A percentile compares a stretch with the other conserved stretches of the same genome.
phyloP scores from a whole-genome alignment of 2,329 filamentous ascomycete species.

The Sphaerostilbella broomeana region DNA sequence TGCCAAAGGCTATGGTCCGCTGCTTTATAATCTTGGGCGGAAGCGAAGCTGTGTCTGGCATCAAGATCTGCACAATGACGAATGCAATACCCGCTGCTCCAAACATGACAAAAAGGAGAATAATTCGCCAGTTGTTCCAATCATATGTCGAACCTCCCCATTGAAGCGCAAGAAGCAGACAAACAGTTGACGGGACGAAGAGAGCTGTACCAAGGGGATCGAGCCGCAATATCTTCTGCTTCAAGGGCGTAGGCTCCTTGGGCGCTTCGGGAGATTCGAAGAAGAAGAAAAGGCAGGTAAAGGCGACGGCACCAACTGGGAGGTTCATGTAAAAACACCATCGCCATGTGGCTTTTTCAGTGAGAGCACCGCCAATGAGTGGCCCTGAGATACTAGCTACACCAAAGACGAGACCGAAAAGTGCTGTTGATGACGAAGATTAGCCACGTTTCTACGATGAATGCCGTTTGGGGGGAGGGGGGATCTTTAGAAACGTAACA shows the following conservation, averaged over 20 bases:
- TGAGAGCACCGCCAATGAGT: constrained; percentile 48
- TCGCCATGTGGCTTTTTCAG: constrained; percentile 41
- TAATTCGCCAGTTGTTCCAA: constrained; percentile 47
- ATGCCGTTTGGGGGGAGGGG: background rate
- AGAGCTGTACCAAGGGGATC: constrained; percentile 54
- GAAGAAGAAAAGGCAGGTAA: constrained; percentile 43
- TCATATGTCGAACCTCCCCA: constrained; percentile 52
- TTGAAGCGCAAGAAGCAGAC: constrained; percentile 55
- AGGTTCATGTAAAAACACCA: constrained; percentile 57
- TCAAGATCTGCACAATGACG: constrained; percentile 43
- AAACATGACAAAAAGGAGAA: constrained; percentile 48
- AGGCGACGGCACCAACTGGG: constrained; percentile 46
- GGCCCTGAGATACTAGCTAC: constrained; percentile 48
- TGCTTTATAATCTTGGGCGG: constrained; percentile 49
- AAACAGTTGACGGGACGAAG: constrained; percentile 53
- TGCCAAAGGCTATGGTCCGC: constrained; percentile 46
- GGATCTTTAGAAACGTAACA: background rate
- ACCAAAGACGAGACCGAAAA: constrained; percentile 52
- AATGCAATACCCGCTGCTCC: constrained; percentile 41
- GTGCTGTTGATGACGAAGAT: constrained; percentile 21
- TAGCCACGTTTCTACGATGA: constrained; percentile 5
- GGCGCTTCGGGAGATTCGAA: constrained; percentile 35
- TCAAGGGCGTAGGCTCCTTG: constrained; percentile 25
- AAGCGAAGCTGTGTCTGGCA: constrained; percentile 50
- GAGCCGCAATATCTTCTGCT: constrained; percentile 43